These are phyloP conservation scores for Grigorovia humatica DNA, from an alignment of 805 yeast species.

Conservation along the genomic window DNA sequence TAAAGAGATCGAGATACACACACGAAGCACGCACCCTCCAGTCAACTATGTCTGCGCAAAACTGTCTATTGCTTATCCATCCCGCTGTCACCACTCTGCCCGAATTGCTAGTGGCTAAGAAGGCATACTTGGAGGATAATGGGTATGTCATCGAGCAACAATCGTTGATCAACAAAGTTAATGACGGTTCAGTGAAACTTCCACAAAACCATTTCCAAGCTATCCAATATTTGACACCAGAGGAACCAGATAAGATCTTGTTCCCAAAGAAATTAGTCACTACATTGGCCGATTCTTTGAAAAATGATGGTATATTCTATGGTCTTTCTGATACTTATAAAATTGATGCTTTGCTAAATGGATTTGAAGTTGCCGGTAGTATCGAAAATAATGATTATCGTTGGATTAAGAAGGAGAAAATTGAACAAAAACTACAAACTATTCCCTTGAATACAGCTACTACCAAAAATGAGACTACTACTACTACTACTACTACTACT, in stretches of 20 bases:
- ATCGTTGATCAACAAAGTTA: conserved; percentile 48
- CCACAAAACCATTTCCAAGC: conserved; percentile 31
- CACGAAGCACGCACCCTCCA: background rate
- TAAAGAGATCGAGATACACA: background rate
- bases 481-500: conserved; percentile 4
- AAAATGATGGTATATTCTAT: conserved; percentile 35
- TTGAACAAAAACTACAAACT: conserved; percentile 31
- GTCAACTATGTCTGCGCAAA: conserved; percentile 2
- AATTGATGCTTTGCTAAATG: conserved; percentile 56
- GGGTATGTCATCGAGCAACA: conserved; percentile 33
- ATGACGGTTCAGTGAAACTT: conserved; percentile 36
- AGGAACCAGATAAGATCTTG: conserved; percentile 32
- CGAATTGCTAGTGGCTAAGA: conserved; percentile 32
- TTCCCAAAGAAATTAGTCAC: conserved; percentile 39
- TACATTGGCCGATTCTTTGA: conserved; percentile 33
- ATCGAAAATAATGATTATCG: conserved; percentile 25
- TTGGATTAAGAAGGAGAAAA: conserved; percentile 39
- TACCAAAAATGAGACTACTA: conserved; percentile 2
- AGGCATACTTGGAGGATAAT: conserved; percentile 23
- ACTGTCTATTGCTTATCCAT: conserved; percentile 43
- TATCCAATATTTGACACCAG: conserved; percentile 49
- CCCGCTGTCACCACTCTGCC: conserved; percentile 59
- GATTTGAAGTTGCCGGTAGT: conserved; percentile 34
- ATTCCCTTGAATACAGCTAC: conserved; percentile 22
- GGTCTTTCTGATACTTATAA: conserved; percentile 38